Conservation (phyloP, 495 filamentous ascomycete species). For the Cercophora scortea region DNA sequence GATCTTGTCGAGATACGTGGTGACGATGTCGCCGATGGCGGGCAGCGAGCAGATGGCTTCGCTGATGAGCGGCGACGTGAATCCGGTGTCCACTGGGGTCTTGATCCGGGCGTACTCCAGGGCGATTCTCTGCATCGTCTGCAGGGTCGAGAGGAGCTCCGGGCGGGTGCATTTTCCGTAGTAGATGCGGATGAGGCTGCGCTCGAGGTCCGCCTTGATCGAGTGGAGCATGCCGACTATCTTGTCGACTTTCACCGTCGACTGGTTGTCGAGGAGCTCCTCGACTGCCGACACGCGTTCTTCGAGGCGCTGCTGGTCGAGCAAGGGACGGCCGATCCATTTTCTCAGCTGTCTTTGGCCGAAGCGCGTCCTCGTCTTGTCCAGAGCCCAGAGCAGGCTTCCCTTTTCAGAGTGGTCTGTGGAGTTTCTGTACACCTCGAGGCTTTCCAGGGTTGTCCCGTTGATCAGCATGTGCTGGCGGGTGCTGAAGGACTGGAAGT, state of each 20-base stretch:
- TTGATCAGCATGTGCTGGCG: constrained; percentile 94
- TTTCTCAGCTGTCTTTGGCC: constrained; percentile 82
- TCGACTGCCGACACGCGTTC: constrained; percentile 83
- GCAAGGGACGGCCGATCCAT: constrained; percentile 89
- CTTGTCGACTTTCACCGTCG: constrained; percentile 60
- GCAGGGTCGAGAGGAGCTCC: constrained; percentile 77
- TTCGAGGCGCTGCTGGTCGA: constrained; percentile 70
- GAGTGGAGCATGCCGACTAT: constrained; percentile 60
- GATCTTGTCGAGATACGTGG: constrained; percentile 72
- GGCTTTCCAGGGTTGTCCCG: constrained; percentile 85
- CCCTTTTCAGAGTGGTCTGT: constrained; percentile 83
- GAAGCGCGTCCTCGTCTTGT: constrained; percentile 86
- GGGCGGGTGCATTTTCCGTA: constrained; percentile 91
- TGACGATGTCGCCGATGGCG: constrained; percentile 60
- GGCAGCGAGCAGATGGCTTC: constrained; percentile 71
- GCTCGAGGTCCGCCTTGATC: constrained; percentile 78
- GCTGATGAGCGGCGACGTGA: constrained; percentile 62
- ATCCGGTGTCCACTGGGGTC: constrained; percentile 59
- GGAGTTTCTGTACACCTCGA: constrained; percentile 94
- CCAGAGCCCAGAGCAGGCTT: constrained; percentile 90
- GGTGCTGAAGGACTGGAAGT: constrained; percentile 94
- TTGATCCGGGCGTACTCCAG: constrained; percentile 63
- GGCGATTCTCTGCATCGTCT: constrained; percentile 75
- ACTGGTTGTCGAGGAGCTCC: constrained; percentile 67
- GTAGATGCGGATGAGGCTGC: constrained; percentile 89